Conservation (phyloP, 371 early-diverging fungal species). For the Batkoa obscura region DNA sequence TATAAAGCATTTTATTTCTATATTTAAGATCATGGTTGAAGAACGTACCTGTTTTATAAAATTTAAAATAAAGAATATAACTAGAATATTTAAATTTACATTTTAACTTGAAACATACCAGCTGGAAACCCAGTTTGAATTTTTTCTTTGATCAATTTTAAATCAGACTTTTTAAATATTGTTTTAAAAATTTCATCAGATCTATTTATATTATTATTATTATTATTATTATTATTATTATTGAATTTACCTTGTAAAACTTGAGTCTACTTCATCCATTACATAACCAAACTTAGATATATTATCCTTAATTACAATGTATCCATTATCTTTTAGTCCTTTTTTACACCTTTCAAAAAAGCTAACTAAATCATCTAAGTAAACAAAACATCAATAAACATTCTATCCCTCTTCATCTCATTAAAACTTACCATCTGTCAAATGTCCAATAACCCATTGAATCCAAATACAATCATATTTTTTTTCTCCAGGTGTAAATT, state of each 20-base stretch:
- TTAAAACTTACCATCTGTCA: constrained; percentile 38
- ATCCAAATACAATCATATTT: constrained; percentile 86
- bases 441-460: constrained; percentile 84
- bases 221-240: background rate
- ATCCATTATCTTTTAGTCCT: constrained; percentile 52
- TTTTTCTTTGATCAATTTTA: constrained; percentile 44
- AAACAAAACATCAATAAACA: background rate
- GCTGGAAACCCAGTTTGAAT: constrained; percentile 63
- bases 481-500: constrained; percentile 46
- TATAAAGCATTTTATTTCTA: too few species aligned
- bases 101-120: constrained; percentile 61
- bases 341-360: constrained; percentile 60
- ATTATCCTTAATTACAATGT: constrained; percentile 86
- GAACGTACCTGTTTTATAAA: too few species aligned
- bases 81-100: constrained; percentile 27
- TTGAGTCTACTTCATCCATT: constrained; percentile 68
- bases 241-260: constrained; percentile 42
- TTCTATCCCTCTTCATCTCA: background rate
- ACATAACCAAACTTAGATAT: constrained; percentile 37
- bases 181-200: constrained; percentile 41
- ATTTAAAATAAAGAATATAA: too few species aligned
- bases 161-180: constrained; percentile 47
- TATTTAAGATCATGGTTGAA: too few species aligned
- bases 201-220: constrained; percentile 12
- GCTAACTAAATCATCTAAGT: constrained; percentile 54